phyloP scores from a whole-genome alignment of 257 asterid species.

The Ligustrum vulgare region DNA sequence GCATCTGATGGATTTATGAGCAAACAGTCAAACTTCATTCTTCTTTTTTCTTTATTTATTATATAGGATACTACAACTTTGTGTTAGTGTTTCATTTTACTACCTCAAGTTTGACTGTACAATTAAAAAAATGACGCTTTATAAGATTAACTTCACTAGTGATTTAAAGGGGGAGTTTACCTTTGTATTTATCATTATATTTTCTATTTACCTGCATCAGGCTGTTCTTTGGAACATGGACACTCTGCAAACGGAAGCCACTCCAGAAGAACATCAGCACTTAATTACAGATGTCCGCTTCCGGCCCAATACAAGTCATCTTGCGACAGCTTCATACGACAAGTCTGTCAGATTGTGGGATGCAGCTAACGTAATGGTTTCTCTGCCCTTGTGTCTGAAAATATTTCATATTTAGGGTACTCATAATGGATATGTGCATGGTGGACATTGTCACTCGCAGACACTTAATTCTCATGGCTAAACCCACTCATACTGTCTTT shows the following conservation, averaged over 20 bases:
- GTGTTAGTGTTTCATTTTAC: slow-evolving; percentile 1
- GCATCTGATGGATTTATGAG: not conserved
- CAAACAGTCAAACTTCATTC: not conserved
- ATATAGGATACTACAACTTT: not conserved
- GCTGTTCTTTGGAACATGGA: slow-evolving; percentile 98
- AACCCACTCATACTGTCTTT: not conserved
- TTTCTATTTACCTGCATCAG: slow-evolving; percentile 36
- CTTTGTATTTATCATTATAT: not conserved
- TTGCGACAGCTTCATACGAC: slow-evolving; percentile 86
- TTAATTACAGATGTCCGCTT: slow-evolving; percentile 87
- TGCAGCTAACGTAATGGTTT: slow-evolving; percentile 73
- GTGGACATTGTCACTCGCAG: not conserved
- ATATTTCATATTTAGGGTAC: not conserved
- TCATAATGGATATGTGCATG: slow-evolving; percentile 11
- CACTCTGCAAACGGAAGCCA: slow-evolving; percentile 69
- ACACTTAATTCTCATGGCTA: not conserved
- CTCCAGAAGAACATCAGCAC: slow-evolving; percentile 76
- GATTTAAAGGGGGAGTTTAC: not conserved
- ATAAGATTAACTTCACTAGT: not conserved
- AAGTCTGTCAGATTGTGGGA: slow-evolving; percentile 95
- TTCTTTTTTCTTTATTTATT: not conserved
- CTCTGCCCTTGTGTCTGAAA: slow-evolving; percentile 10
- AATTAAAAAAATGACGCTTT: not conserved
- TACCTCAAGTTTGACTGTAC: not conserved
- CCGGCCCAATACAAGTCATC: slow-evolving; percentile 87